Percentiles rank a stretch among this genome's conserved stretches.
Evolutionary conservation across 2,329 filamentous ascomycete genomes (phyloP).

Genomic region (Ophiobolus disseminans): DNA sequence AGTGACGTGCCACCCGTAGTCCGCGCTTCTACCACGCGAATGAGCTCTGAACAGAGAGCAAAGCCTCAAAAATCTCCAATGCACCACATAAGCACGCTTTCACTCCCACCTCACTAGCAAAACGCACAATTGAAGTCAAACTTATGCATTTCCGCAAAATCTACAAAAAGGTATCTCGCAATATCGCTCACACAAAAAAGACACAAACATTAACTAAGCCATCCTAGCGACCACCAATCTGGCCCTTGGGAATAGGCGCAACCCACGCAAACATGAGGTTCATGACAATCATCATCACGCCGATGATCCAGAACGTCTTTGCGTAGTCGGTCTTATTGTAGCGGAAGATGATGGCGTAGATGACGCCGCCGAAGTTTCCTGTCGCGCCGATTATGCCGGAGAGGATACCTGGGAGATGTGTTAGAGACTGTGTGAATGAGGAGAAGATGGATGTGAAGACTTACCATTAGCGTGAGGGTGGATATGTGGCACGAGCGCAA

Average conservation of each 20-base stretch:
- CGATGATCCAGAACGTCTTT: conserved; percentile 81
- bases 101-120: neutral
- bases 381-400: conserved; percentile 79
- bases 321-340: conserved; percentile 74
- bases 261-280: conserved; percentile 73
- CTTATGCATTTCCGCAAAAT: neutral
- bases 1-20: no score
- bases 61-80: no score
- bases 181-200: neutral
- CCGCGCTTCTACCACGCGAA: no score
- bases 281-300: conserved; percentile 73
- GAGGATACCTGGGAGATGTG: conserved; percentile 58
- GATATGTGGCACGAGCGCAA: conserved; percentile 85
- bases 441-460: conserved; percentile 8
- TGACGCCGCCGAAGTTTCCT: conserved; percentile 84
- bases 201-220: neutral
- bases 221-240: conserved; percentile 55
- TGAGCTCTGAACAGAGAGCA: no score
- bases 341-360: conserved; percentile 84
- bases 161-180: conserved; percentile 5
- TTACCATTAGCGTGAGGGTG: conserved; percentile 81
- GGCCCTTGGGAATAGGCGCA: conserved; percentile 62
- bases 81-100: no score
- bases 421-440: conserved; percentile 21
- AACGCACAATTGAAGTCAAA: neutral